Conservation (phyloP, 139 green algal genomes). For the Chlorella sp. region DNA sequence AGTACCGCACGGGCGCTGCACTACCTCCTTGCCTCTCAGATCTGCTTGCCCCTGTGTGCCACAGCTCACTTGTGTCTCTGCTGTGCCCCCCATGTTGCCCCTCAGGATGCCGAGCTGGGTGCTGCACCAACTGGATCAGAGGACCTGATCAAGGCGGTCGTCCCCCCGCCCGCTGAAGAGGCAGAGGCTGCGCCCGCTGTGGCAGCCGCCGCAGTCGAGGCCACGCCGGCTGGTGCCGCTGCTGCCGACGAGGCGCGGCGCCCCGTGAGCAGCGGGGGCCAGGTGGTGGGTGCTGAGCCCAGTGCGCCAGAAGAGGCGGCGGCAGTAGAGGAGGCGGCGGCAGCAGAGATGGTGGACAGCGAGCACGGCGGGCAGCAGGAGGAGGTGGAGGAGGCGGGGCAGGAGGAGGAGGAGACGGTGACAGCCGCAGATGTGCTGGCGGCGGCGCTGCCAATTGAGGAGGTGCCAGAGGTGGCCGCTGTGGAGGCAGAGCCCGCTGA, state of each 20-base stretch:
- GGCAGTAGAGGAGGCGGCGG: neutral
- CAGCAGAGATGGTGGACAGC: neutral
- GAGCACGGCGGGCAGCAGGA: neutral
- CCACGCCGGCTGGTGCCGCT: neutral
- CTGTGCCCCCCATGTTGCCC: too few relatives aligned
- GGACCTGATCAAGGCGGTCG: neutral
- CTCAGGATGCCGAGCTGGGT: too few relatives aligned
- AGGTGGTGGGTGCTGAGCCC: neutral
- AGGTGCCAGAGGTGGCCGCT: too few relatives aligned
- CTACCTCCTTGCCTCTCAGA: neutral
- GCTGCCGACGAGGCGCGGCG: too few relatives aligned
- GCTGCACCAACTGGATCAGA: neutral
- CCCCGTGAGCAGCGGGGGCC: neutral
- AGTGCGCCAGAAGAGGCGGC: neutral
- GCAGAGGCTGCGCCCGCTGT: too few relatives aligned
- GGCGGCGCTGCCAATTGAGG: too few relatives aligned
- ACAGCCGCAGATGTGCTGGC: neutral
- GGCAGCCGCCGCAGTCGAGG: neutral
- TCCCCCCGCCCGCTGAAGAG: neutral
- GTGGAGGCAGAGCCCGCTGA: neutral
- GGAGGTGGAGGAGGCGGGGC: neutral
- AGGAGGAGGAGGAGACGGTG: neutral
- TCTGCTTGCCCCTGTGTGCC: neutral
- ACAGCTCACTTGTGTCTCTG: too few relatives aligned
- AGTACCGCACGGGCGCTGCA: neutral